Percentiles rank a stretch among this genome's conserved stretches.
These are phyloP conservation scores for Leccinum idahoense DNA, from an alignment of 1,284 basidiomycete species.

Conservation along the genomic window DNA sequence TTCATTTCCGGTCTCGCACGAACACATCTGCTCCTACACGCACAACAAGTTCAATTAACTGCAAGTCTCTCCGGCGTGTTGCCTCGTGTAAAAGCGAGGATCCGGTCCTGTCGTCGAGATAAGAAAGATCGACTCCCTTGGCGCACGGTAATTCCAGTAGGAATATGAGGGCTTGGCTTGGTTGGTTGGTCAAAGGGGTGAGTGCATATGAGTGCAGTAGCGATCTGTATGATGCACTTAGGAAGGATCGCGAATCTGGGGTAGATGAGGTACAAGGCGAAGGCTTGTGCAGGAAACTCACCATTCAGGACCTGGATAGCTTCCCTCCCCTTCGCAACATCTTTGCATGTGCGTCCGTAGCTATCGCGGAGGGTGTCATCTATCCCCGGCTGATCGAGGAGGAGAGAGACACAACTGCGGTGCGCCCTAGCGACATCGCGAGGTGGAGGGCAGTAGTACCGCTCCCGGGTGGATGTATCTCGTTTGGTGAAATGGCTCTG, in stretches of 20 bases:
- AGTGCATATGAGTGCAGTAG: constrained; percentile 70
- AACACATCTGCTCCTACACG: constrained; percentile 89
- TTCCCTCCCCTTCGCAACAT: constrained; percentile 73
- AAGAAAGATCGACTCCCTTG: constrained; percentile 59
- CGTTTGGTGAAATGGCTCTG: constrained; percentile 74
- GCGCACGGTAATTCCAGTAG: constrained; percentile 62
- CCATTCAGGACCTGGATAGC: constrained; percentile 72
- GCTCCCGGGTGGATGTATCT: constrained; percentile 62
- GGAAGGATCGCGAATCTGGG: constrained; percentile 78
- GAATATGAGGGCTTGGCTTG: constrained; percentile 49
- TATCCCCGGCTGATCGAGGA: constrained; percentile 74
- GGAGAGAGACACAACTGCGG: constrained; percentile 67
- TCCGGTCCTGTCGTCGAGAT: constrained; percentile 75
- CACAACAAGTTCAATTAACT: constrained; percentile 79
- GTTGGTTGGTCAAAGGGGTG: constrained; percentile 39
- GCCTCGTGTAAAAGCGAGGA: constrained; percentile 86
- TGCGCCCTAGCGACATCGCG: constrained; percentile 75
- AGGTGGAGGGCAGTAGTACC: constrained; percentile 85
- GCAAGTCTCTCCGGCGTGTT: constrained; percentile 75
- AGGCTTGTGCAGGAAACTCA: neutral
- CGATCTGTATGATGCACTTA: constrained; percentile 75
- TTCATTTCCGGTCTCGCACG: constrained; percentile 76
- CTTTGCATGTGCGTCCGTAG: constrained; percentile 67
- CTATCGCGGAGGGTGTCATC: constrained; percentile 78
- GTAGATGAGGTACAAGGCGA: constrained; percentile 4